These are phyloP conservation scores for Pyrenophora tritici-repentis DNA, from an alignment of 2,329 filamentous ascomycete species.

Conservation along the genomic window DNA sequence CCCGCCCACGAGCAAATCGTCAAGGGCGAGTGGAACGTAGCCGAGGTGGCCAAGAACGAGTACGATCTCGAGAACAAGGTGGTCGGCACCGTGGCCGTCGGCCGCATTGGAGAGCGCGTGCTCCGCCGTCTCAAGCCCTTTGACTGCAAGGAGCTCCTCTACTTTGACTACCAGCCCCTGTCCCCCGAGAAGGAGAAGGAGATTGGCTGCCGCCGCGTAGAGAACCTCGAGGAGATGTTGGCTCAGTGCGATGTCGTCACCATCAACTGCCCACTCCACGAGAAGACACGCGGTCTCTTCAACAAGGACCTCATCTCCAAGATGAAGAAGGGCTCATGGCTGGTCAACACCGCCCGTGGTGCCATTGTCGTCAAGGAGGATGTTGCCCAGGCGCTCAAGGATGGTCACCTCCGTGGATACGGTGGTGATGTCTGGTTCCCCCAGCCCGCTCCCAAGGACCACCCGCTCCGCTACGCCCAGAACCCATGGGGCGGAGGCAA, in stretches of 20 bases:
- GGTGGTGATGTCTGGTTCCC: slow-evolving; percentile 95
- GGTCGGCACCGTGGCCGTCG: slow-evolving; percentile 95
- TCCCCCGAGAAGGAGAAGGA: slow-evolving; percentile 84
- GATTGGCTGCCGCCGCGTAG: slow-evolving; percentile 91
- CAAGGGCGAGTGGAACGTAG: slow-evolving; percentile 91
- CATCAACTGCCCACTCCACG: slow-evolving; percentile 99
- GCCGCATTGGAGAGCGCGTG: slow-evolving; percentile 97
- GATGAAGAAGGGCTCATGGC: slow-evolving; percentile 99
- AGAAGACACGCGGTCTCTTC: slow-evolving; percentile 95
- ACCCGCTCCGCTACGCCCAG: slow-evolving; percentile 88
- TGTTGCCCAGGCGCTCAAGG: slow-evolving; percentile 89
- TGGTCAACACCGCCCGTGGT: slow-evolving; percentile 97
- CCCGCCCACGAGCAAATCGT: slow-evolving; percentile 94
- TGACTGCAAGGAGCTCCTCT: slow-evolving; percentile 99
- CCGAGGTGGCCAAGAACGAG: slow-evolving; percentile 95
- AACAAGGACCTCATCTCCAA: slow-evolving; percentile 98
- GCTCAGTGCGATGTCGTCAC: slow-evolving; percentile 95
- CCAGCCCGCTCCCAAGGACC: slow-evolving; percentile 91
- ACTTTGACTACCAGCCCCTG: slow-evolving; percentile 99
- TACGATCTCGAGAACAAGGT: slow-evolving; percentile 97
- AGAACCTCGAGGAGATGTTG: slow-evolving; percentile 89
- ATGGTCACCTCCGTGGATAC: slow-evolving; percentile 88
- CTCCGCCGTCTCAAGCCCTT: slow-evolving; percentile 94
- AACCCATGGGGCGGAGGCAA: slow-evolving; percentile 97
- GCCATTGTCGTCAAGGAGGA: slow-evolving; percentile 99